phyloP scores from a whole-genome alignment of 2,329 filamentous ascomycete species.

The Phyllosticta citriasiana region DNA sequence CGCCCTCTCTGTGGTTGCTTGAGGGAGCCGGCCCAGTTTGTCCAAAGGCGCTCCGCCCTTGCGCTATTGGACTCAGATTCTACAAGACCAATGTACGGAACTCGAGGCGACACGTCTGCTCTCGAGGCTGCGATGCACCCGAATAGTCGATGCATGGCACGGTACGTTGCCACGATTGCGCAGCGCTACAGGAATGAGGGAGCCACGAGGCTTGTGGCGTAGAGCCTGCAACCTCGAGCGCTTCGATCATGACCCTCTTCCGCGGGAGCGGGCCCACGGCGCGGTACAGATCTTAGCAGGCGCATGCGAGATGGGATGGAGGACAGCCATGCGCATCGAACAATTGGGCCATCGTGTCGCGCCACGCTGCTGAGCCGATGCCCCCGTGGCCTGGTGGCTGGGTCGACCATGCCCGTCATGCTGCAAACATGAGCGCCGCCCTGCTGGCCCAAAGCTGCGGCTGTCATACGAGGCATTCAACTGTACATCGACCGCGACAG shows the following conservation, averaged over 20 bases:
- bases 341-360: conserved; percentile 8
- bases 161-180: conserved; percentile 10
- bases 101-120: conserved; percentile 10
- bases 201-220: conserved; percentile 11
- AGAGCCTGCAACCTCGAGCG: conserved; percentile 9
- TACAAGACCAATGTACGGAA: conserved; percentile 5
- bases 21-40: background rate
- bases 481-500: too few species aligned
- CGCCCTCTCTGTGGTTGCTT: conserved; percentile 1
- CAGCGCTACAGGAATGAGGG: conserved; percentile 5
- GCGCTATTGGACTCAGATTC: conserved; percentile 12
- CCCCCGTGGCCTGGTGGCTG: conserved; percentile 10
- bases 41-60: conserved; percentile 9
- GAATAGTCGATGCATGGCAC: conserved; percentile 10
- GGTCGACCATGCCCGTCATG: conserved; percentile 9
- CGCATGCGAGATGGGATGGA: conserved; percentile 9
- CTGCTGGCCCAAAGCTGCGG: background rate
- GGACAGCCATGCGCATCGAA: background rate
- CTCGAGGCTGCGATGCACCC: conserved; percentile 8
- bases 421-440: conserved; percentile 9
- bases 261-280: conserved; percentile 7
- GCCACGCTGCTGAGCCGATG: conserved; percentile 9
- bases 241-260: conserved; percentile 6
- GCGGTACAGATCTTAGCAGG: conserved; percentile 6
- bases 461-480: conserved; percentile 3